These are phyloP conservation scores for Beauveria brongniartii DNA, from an alignment of 2,329 filamentous ascomycete genomes.

Conservation along the genomic window DNA sequence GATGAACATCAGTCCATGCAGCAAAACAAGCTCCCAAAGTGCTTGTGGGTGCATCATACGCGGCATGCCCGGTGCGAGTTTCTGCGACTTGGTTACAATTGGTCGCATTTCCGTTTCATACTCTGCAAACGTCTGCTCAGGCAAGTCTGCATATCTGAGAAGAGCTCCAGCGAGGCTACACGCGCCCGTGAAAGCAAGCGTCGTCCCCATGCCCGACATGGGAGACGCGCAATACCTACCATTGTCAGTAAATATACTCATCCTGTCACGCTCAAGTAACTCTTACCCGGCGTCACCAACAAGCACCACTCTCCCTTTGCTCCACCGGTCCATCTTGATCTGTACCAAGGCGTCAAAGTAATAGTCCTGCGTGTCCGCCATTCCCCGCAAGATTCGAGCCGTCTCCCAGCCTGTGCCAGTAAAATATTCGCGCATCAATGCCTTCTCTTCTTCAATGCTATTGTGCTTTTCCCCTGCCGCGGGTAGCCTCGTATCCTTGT, in stretches of 20 bases:
- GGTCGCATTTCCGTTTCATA: constrained; percentile 36
- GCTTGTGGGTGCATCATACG: constrained; percentile 21
- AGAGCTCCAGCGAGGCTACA: constrained; percentile 44
- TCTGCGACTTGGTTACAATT: constrained; percentile 31
- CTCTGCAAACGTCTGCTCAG: constrained; percentile 22
- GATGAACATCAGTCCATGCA: constrained; percentile 13
- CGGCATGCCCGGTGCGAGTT: constrained; percentile 21
- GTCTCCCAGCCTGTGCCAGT: constrained; percentile 38
- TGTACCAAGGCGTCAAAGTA: constrained; percentile 33
- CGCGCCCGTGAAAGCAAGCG: constrained; percentile 35
- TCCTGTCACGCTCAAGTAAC: background rate
- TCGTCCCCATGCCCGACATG: constrained; percentile 41
- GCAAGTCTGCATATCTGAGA: constrained; percentile 15
- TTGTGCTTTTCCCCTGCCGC: constrained; percentile 16
- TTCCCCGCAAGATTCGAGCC: constrained; percentile 26
- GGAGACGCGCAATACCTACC: constrained; percentile 33
- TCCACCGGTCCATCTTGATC: constrained; percentile 28
- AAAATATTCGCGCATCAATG: constrained; percentile 31
- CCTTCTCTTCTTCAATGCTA: constrained; percentile 25
- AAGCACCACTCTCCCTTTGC: constrained; percentile 28
- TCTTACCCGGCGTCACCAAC: constrained; percentile 38
- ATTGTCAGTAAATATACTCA: background rate
- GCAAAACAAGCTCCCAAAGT: constrained; percentile 18
- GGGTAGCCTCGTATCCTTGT: constrained; percentile 18
- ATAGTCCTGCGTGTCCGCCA: constrained; percentile 28